Base-by-base conservation (phyloP, 768 basidiomycete species). In the Wakefieldia striispora region DNA sequence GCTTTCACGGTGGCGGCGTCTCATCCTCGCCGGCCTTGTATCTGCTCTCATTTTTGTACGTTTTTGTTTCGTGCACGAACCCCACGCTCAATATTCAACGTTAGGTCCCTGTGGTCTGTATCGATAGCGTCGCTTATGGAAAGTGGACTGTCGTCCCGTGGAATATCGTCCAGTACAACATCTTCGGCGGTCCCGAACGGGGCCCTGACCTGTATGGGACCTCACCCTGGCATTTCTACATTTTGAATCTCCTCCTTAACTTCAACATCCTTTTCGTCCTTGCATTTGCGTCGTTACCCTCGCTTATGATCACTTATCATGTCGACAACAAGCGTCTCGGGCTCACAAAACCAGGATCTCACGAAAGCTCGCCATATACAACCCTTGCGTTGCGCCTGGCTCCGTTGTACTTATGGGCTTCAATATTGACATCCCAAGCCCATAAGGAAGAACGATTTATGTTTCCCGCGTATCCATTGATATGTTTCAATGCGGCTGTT, bases 361-460 rank as follows among this genome's bases (percentile, higher is more conserved):
- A 83, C 49, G 78, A 79, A 71, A 91, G 81, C 61, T 91, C 89
- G 16, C 92, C 92, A 0, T 93, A 86, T 60, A 86, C 80, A 1
- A 66, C 91, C 39, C 71, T 98, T 40, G 79, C 77, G 4, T 66
- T 95, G 47, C 79, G 94, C 33, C 74, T 98, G n/a, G 67, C 78
- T n/a, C 93, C 93, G 1, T 74, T 95, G 53, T 97, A 98, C 70
- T 56, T 97, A n/a, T 98, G 97, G 95, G 60, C 86, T 40, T 79
- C 69, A 1, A 86, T 97, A 53, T 71, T 99, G 56, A 83, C 82
- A 4, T 57, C 75, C 3, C 95, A 98, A 70, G 73, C 87, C 1
- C 97, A 99, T 70, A 99, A 99, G 71, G 97, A 99, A 69, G 97
- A 99, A 65, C 79, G 97, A n/a, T 99, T 99, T 73, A 88, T 97